Evolutionary conservation across 2,329 filamentous ascomycete genomes (phyloP), one percentile per base, ranked within the genome.

Genomic region (Alternaria brassicae): DNA sequence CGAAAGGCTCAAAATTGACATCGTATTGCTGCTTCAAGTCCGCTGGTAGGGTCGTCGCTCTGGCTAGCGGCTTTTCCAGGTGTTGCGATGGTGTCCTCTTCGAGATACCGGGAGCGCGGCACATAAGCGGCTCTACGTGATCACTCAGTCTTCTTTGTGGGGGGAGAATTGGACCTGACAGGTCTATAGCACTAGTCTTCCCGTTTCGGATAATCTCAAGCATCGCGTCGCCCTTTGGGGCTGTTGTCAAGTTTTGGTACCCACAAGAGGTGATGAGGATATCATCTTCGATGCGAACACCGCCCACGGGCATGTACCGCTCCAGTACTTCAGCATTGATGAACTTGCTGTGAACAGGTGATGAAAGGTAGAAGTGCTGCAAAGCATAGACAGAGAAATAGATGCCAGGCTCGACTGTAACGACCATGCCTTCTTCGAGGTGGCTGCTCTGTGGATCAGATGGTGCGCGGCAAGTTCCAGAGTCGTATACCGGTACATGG

Each of bases 361-460:
- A 88, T 47, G 88, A 83, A 12, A 96, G 82, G 73, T 90, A 95
- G 0, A 92, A 91, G 42, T 69, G 72, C 9, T 89, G 86, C 61
- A 97, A 91, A 65, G 96, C 96, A 74, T 93, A 97, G 19, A 87
- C 86, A 79, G 92, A 96, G 78, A 97, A 97, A 80, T 97, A 97
- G 63, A 86, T 80, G 15, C 84, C 84, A 9, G 84, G 84, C 64
- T 86, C 84, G 15, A 85, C 80, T 1, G 84, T 86, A 19, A 86
- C 77, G n/a, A 86, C 79, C 83, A 85, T 86, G 3, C 83, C 83
- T 53, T 82, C 80, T 64, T 84, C 79, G 12, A 86, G 69, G 37
- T 73, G 72, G n/a, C 68, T 67, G 54, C 75, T 77, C 12, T 70
- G 57, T 10, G 72, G 68, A 59, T 77, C 67, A 21, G 70, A 68